phyloP scores from a whole-genome alignment of 2,329 filamentous ascomycete genomes.

The Fusarium globosum region DNA sequence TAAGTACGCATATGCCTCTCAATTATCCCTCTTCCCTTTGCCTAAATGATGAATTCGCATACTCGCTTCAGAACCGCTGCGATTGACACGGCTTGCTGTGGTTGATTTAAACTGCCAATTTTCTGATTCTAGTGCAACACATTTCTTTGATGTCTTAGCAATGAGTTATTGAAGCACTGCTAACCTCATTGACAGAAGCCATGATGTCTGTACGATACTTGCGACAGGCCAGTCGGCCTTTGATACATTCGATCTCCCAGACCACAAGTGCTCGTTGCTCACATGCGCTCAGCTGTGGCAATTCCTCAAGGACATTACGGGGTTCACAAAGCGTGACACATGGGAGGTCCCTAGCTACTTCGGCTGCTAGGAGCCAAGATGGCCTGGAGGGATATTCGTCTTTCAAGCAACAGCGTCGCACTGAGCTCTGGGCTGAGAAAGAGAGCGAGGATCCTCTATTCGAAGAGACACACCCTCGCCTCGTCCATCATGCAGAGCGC shows the following conservation, averaged over 20 bases:
- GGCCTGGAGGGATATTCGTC: conserved; percentile 46
- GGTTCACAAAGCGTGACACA: conserved; percentile 2
- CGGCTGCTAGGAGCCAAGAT: conserved; percentile 30
- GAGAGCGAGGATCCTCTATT: conserved; percentile 51
- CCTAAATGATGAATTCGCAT: conserved; percentile 57
- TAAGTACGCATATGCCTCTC: conserved; percentile 45
- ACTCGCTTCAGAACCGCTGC: conserved; percentile 63
- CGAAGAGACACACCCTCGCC: conserved; percentile 51
- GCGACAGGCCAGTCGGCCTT: conserved; percentile 50
- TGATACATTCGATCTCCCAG: conserved; percentile 30
- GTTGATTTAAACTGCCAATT: conserved; percentile 56
- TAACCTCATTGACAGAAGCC: conserved; percentile 43
- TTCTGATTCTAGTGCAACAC: conserved; percentile 48
- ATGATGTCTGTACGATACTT: conserved; percentile 55
- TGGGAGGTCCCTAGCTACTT: conserved; percentile 40
- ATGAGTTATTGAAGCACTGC: conserved; percentile 19
- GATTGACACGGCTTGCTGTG: conserved; percentile 60
- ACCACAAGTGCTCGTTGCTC: conserved; percentile 25
- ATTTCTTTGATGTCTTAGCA: conserved; percentile 18
- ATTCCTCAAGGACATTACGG: conserved; percentile 22
- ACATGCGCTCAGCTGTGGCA: conserved; percentile 9
- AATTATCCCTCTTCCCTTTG: not conserved
- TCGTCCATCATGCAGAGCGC: conserved; percentile 42
- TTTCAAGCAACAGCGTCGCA: conserved; percentile 52
- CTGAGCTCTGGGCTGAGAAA: conserved; percentile 48